Evolutionary conservation across 179 eudicot genomes (phyloP), one percentile per base, ranked within the genome.

Genomic region (Actinidia chinensis): DNA sequence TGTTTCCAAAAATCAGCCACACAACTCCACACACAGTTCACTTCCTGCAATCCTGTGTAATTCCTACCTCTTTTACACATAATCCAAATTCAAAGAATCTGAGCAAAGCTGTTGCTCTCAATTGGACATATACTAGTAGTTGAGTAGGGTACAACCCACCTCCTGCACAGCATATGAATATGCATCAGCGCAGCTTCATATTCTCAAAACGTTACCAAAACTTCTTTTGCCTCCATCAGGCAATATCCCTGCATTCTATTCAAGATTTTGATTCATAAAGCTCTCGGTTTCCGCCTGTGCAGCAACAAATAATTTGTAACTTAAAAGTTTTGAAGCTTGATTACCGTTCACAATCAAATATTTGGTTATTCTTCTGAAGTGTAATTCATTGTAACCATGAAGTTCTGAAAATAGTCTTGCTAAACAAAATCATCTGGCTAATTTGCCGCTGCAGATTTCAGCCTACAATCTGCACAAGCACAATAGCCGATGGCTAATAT

Each of bases 401-500:
- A 28, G 12, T 25, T 25, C 42, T 0, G 67, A 40, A 69, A 5
- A 23, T 11, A 18, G 63, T 63, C 17, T 12, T 8, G 40, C 42
- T 8, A 63, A 63, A 63, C 17, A 6, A 33, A 64, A 64, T 25
- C 8, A 1, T 7, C 54, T n/a, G 6, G 40, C 55, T 20, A 12
- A 69, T 44, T 33, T 20, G 33, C 59, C 15, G 2, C 4, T 51
- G 8, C 23, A 51, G 43, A 28, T 28, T 20, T 33, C 75, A 25
- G 60, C 15, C 23, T 51, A 71, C 56, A 71, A 28, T 71, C 75
- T 28, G 75, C 75, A 69, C 23, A 50, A 68, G 51, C 15, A 71
- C 58, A 22, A 47, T 22, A 68, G 73, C 36, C 22, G 8, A 8
- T 15, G 40, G 22, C 46, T 40, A 14, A 18, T 1, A n/a, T 3